A percentile compares a stretch with the other conserved stretches of the same genome.
Evolutionary conservation across 495 filamentous ascomycete genomes (phyloP).

Genomic region (Penicillium alfredii): DNA sequence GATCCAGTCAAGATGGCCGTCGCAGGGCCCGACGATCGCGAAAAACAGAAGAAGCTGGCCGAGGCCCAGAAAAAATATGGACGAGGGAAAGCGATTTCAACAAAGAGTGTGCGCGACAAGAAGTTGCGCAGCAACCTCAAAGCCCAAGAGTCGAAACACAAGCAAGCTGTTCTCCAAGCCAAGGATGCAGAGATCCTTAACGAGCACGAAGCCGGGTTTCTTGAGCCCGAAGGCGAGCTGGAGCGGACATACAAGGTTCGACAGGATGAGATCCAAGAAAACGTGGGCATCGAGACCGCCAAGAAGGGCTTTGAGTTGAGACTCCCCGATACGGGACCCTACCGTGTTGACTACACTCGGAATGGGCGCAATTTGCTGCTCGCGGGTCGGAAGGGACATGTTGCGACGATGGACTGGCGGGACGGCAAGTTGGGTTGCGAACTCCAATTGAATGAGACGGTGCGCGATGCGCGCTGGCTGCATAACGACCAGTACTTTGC

Average conservation of each 20-base stretch:
- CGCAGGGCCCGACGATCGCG: slow-evolving; percentile 28
- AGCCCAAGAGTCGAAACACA: slow-evolving; percentile 71
- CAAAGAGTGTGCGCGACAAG: slow-evolving; percentile 66
- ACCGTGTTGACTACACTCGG: slow-evolving; percentile 77
- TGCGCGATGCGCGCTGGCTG: slow-evolving; percentile 84
- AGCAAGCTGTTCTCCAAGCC: slow-evolving; percentile 70
- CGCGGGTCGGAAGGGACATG: slow-evolving; percentile 86
- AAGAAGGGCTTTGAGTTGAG: slow-evolving; percentile 91
- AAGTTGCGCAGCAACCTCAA: slow-evolving; percentile 79
- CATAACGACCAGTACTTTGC: slow-evolving; percentile 96
- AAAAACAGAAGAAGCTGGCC: slow-evolving; percentile 30
- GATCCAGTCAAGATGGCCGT: slow-evolving; percentile 27
- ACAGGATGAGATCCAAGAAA: slow-evolving; percentile 75
- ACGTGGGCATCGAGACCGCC: slow-evolving; percentile 72
- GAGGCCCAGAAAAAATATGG: slow-evolving; percentile 79
- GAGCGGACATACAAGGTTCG: slow-evolving; percentile 88
- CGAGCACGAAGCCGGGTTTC: slow-evolving; percentile 78
- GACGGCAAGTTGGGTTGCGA: slow-evolving; percentile 86
- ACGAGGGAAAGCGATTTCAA: slow-evolving; percentile 62
- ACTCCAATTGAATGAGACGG: slow-evolving; percentile 80
- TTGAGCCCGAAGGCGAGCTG: slow-evolving; percentile 82
- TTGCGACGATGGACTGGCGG: slow-evolving; percentile 96
- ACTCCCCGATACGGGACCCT: slow-evolving; percentile 76
- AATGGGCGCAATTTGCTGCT: slow-evolving; percentile 82
- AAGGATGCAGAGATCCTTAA: slow-evolving; percentile 94